These are phyloP conservation scores for Fagus crenata DNA, from an alignment of 306 rosid genomes.

Conservation along the genomic window DNA sequence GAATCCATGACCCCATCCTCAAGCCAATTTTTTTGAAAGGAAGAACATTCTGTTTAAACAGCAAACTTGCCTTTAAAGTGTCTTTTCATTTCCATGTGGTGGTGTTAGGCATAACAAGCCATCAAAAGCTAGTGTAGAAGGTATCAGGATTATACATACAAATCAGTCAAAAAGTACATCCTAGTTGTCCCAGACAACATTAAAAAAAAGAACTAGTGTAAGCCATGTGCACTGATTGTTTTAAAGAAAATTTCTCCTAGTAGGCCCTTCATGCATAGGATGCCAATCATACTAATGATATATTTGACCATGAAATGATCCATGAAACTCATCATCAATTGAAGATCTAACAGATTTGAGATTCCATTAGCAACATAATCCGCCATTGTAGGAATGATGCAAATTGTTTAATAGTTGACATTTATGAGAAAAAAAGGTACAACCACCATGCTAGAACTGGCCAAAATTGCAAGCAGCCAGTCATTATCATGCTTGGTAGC, in stretches of 20 bases:
- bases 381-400: not conserved
- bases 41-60: no score
- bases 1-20: no score
- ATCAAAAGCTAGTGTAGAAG: not conserved
- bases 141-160: not conserved
- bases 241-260: not conserved
- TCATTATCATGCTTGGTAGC: slow-evolving; percentile 2
- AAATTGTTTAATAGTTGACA: not conserved
- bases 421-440: not conserved
- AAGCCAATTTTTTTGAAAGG: no score
- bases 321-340: not conserved
- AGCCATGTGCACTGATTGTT: not conserved
- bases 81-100: not conserved
- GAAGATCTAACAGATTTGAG: not conserved
- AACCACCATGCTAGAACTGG: not conserved
- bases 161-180: not conserved
- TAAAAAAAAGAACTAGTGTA: not conserved
- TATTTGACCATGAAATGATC: not conserved
- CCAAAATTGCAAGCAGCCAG: not conserved
- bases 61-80: not conserved
- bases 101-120: not conserved
- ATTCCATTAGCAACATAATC: not conserved
- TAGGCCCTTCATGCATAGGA: slow-evolving; percentile 29
- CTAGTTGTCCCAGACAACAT: not conserved
- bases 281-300: slow-evolving; percentile 6